phyloP scores from a whole-genome alignment of 2,329 filamentous ascomycete species.

The Aspergillus glaucus region DNA sequence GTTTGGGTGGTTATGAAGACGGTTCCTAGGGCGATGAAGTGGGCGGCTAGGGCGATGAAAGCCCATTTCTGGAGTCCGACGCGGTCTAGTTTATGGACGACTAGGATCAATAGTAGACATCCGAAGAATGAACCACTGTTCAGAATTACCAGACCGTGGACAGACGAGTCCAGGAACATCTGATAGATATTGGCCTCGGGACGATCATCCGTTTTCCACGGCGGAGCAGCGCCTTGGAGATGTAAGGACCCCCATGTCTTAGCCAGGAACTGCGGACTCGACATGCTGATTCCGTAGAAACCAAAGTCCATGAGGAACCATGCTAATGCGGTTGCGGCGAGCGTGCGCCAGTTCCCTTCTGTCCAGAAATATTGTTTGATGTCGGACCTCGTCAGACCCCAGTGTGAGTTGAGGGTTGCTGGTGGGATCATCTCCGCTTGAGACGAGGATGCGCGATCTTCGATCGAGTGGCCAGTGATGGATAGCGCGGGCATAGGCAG shows the following conservation, averaged over 20 bases:
- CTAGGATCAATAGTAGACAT: conserved; percentile 34
- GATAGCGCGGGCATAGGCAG: conserved; percentile 21
- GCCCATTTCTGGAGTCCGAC: conserved; percentile 40
- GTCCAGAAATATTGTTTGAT: conserved; percentile 38
- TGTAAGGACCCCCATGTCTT: conserved; percentile 35
- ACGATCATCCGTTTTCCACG: conserved; percentile 31
- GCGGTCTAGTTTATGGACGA: conserved; percentile 36
- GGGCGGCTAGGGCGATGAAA: conserved; percentile 37
- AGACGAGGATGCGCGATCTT: conserved; percentile 16
- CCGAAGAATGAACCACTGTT: conserved; percentile 40
- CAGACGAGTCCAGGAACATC: conserved; percentile 34
- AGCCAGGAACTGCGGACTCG: conserved; percentile 36
- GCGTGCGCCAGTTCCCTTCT: conserved; percentile 38
- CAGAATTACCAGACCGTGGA: conserved; percentile 35
- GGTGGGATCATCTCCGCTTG: conserved; percentile 23
- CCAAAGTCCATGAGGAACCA: conserved; percentile 55
- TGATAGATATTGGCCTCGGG: conserved; percentile 38
- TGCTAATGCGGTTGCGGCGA: conserved; percentile 43
- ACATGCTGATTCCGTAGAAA: conserved; percentile 52
- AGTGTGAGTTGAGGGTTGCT: conserved; percentile 37
- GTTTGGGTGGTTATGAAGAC: conserved; percentile 37
- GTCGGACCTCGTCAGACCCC: conserved; percentile 32
- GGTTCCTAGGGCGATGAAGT: conserved; percentile 39
- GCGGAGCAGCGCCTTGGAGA: conserved; percentile 21
- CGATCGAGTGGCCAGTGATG: conserved; percentile 18